Evolutionary conservation across 495 filamentous ascomycete species (phyloP).

Genomic region (Penicillium taxi): DNA sequence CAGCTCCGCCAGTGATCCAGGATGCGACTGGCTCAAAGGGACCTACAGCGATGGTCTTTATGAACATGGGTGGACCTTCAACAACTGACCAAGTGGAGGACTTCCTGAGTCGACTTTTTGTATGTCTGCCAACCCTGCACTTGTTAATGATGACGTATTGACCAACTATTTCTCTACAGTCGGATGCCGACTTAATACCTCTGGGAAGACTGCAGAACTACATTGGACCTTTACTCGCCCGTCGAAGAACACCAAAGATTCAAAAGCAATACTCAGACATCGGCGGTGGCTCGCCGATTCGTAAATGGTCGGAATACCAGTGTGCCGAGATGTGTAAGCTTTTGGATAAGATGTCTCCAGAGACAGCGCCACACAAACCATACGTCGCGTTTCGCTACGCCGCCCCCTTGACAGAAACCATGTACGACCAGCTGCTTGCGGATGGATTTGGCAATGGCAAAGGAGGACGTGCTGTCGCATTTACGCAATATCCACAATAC

Average conservation of each 20-base stretch:
- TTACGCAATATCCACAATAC: conserved; percentile 98
- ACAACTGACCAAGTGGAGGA: conserved; percentile 79
- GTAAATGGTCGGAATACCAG: conserved; percentile 95
- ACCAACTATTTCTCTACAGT: conserved; percentile 35
- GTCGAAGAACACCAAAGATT: conserved; percentile 88
- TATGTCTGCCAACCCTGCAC: conserved; percentile 30
- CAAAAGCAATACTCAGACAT: conserved; percentile 91
- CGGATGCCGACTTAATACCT: conserved; percentile 94
- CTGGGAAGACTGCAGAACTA: conserved; percentile 87
- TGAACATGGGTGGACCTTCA: conserved; percentile 98
- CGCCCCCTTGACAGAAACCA: conserved; percentile 85
- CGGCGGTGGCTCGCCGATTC: conserved; percentile 92
- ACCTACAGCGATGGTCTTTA: conserved; percentile 91
- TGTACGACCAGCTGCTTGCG: conserved; percentile 69
- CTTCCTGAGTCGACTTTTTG: conserved; percentile 92
- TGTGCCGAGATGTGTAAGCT: conserved; percentile 91
- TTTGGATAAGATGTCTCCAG: conserved; percentile 78
- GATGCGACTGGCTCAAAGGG: conserved; percentile 54
- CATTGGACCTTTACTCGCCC: conserved; percentile 77
- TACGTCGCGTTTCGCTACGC: conserved; percentile 99
- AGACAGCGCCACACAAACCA: conserved; percentile 93
- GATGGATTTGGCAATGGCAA: conserved; percentile 86
- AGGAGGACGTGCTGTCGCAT: conserved; percentile 87
- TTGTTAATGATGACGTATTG: neutral
- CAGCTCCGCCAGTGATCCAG: conserved; percentile 67